Evolutionary conservation across 805 yeast genomes (phyloP), one percentile per base, ranked within the genome.

Genomic region (Lipomyces spencermartinsiae): DNA sequence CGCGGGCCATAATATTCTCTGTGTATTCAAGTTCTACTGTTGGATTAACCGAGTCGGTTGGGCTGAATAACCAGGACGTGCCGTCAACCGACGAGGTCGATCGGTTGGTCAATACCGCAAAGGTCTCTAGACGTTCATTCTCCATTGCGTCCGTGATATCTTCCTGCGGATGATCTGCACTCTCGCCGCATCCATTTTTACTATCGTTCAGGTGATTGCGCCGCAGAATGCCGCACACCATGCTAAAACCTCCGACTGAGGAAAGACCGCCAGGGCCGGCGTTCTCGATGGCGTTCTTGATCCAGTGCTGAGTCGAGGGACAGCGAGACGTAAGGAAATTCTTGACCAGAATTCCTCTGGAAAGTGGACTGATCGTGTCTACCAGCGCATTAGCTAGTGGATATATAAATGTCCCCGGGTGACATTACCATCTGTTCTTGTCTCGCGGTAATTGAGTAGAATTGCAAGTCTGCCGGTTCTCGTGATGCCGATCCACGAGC

Each of bases 401-500:
- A 12, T 58, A 29, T 16, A 16, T 22, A 37, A 25, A 14, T 55
- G 12, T 31, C 8, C 35, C 8, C 46, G 14, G 10, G n/a, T 14
- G 54, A 33, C 31, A 70, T n/a, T 53, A 69, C 67, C 58, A 59
- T 70, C 76, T 62, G 69, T 74, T 7, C 70, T 65, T 6, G 78
- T 77, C 73, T 90, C 95, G 59, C 91, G 80, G 76, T 86, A 87
- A 76, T 94, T 94, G 19, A 95, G 88, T 34, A 94, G 82, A 1
- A 90, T 90, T 0, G 96, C 90, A 1, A 93, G 66, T 67, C 83
- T 82, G 0, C 92, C 92, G 1, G 73, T 76, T 37, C 80, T 80
- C 54, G 86, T 83, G 1, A 90, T 83, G 0, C 97, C 98, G 1
- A 92, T 86, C 99, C 99, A 95, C 0, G 98, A 91, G 0, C 99